phyloP scores from a whole-genome alignment of 129 eudicot species.

The Artemisia tridentata region DNA sequence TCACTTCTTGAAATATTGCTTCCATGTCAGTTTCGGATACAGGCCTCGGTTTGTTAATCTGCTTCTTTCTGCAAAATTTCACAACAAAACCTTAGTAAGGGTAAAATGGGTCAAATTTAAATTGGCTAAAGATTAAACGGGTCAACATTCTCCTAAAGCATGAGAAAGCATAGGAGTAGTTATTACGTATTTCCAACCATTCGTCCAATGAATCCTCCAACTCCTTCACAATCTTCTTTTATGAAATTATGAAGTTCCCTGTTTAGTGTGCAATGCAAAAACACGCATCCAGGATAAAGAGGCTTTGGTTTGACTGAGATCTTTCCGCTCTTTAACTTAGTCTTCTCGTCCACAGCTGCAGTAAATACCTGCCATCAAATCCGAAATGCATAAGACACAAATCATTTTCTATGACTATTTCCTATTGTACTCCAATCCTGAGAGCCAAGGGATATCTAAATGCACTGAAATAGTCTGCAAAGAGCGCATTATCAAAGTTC shows the following conservation, averaged over 20 bases:
- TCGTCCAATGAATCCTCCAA: conserved; percentile 84
- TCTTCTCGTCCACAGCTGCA: conserved; percentile 70
- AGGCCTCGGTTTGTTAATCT: conserved; percentile 86
- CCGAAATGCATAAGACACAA: background rate
- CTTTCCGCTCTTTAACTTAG: conserved; percentile 71
- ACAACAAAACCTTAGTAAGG: background rate
- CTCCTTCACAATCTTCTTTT: conserved; percentile 67
- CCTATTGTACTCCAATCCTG: no score
- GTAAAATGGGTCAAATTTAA: no score
- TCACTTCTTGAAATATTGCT: conserved; percentile 64
- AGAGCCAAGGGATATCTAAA: no score
- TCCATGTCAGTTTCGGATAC: conserved; percentile 62
- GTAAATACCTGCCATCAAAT: conserved; percentile 58
- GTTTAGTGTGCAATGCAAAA: conserved; percentile 67
- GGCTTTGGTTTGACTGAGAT: conserved; percentile 69
- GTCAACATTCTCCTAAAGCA: no score
- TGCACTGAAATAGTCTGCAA: no score
- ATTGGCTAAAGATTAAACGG: no score
- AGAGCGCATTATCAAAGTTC: no score
- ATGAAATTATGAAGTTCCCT: conserved; percentile 79
- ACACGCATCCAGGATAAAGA: conserved; percentile 76
- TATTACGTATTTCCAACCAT: conserved; percentile 89
- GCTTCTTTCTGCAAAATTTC: conserved; percentile 45
- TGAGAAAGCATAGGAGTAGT: background rate
- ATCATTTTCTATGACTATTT: background rate